Evolutionary conservation across 495 filamentous ascomycete species (phyloP), one percentile per base, ranked within the genome.

Genomic region (Jackrogersella multiformis): DNA sequence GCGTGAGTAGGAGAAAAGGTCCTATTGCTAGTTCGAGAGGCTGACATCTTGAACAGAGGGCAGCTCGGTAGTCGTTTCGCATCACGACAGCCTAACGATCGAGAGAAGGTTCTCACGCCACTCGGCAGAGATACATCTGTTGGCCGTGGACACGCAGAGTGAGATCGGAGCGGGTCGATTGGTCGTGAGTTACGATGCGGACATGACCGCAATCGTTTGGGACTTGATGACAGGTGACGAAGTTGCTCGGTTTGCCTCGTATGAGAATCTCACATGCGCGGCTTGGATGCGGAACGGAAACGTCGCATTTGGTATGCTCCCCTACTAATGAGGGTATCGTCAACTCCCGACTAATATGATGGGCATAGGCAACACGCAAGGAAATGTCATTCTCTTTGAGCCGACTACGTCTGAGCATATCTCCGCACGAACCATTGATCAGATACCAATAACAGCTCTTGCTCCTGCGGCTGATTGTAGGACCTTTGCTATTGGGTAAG

Each of bases 231-330:
- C 93, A 0, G 95, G 95, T 30, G 90, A 91, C 36, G 93, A 97
- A 72, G 85, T 97, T 63, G 89, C 95, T 15, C 85, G 94, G 46
- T 97, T 97, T 77, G 88, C 88, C 53, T 92, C 93, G 0, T 97
- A 96, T 72, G 93, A 97, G 73, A 85, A 89, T 62, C 85, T 99
- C 56, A 86, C 85, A 36, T 89, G 91, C 46, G 95, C 95, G 45
- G 83, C 91, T 15, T 99, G 94, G 93, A 97, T 99, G 95, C 86
- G 90, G 46, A 97, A 97, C 81, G 95, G 96, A 36, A 96, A 97
- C 83, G 88, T 99, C 59, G 94, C 92, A 52, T 97, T 98, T 81
- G 95, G 94, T 97, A 82, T 74, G 84, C 71, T 58, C 36, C 2
- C 23, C 41, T 30, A 12, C 15, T 3, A 12, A 16, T 8, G 13